Evolutionary conservation across 257 asterid genomes (phyloP).

Genomic region (Lavandula angustifolia): DNA sequence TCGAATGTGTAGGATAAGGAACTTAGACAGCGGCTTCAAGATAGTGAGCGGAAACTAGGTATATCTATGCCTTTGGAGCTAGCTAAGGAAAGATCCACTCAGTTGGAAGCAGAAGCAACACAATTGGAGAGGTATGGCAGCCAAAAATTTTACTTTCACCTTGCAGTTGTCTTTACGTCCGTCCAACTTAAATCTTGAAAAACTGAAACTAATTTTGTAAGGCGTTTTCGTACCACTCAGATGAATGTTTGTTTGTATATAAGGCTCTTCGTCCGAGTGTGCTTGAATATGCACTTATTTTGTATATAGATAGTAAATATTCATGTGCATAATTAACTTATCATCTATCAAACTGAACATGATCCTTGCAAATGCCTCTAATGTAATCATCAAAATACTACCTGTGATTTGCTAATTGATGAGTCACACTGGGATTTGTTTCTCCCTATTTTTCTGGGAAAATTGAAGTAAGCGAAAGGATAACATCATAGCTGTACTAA

Average conservation of each 20-base stretch:
- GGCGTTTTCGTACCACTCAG: not conserved
- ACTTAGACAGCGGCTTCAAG: constrained; percentile 80
- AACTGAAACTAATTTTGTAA: not conserved
- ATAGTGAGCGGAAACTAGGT: constrained; percentile 84
- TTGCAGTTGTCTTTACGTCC: constrained; percentile 1
- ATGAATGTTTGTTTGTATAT: too few relatives aligned
- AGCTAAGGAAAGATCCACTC: constrained; percentile 74
- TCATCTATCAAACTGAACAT: not conserved
- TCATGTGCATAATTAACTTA: not conserved
- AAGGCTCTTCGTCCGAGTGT: constrained; percentile 2
- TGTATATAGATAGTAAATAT: not conserved
- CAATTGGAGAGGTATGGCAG: constrained; percentile 69
- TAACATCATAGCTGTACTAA: not conserved
- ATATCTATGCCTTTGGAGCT: constrained; percentile 78
- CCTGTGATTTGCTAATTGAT: too few relatives aligned
- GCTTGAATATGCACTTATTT: not conserved
- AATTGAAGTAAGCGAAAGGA: not conserved
- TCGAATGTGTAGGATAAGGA: constrained; percentile 60
- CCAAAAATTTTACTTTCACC: not conserved
- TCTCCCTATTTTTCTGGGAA: not conserved
- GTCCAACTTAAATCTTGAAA: not conserved
- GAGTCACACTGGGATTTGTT: not conserved
- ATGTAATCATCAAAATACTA: too few relatives aligned
- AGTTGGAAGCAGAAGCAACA: constrained; percentile 80
- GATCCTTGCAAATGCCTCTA: not conserved